Conservation (phyloP, 2,329 filamentous ascomycete genomes). For the Neofusicoccum umdonicola region DNA sequence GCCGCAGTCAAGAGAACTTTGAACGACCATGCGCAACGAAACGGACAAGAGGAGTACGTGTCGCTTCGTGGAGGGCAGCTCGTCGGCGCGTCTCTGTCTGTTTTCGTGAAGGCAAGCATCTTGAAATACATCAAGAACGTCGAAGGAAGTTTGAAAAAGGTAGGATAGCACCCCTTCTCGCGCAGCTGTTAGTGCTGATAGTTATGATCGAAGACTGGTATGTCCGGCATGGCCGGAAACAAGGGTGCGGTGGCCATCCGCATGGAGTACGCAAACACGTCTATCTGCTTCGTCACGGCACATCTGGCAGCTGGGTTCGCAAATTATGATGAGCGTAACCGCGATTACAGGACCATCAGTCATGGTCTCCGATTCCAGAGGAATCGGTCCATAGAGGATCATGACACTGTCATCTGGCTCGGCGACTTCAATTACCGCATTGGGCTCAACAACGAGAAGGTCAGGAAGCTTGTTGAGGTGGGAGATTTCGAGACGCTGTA, state of each 20-base stretch:
- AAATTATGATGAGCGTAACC: slow-evolving; percentile 94
- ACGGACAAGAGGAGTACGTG: slow-evolving; percentile 77
- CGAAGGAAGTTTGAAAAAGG: slow-evolving; percentile 91
- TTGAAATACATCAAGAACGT: slow-evolving; percentile 90
- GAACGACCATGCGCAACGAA: slow-evolving; percentile 65
- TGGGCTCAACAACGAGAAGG: slow-evolving; percentile 74
- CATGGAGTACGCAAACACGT: slow-evolving; percentile 90
- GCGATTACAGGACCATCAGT: slow-evolving; percentile 87
- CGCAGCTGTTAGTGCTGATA: slow-evolving; percentile 17
- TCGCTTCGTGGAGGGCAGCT: slow-evolving; percentile 88
- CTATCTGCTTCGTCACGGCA: slow-evolving; percentile 91
- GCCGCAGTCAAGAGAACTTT: slow-evolving; percentile 72
- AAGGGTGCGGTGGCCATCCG: slow-evolving; percentile 97
- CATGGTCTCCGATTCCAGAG: slow-evolving; percentile 86
- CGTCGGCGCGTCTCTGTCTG: slow-evolving; percentile 86
- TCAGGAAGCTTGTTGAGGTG: slow-evolving; percentile 69
- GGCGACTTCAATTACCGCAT: slow-evolving; percentile 99
- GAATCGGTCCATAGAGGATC: slow-evolving; percentile 86
- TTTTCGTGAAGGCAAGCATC: slow-evolving; percentile 80
- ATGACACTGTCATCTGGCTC: slow-evolving; percentile 84
- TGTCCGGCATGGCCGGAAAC: slow-evolving; percentile 97
- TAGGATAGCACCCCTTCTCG: slow-evolving; percentile 22
- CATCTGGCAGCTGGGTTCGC: slow-evolving; percentile 94
- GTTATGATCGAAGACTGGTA: slow-evolving; percentile 60
- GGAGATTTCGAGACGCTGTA: slow-evolving; percentile 76